These are phyloP conservation scores for Penicillium ochrochloron DNA, from an alignment of 495 filamentous ascomycete species.

Conservation along the genomic window DNA sequence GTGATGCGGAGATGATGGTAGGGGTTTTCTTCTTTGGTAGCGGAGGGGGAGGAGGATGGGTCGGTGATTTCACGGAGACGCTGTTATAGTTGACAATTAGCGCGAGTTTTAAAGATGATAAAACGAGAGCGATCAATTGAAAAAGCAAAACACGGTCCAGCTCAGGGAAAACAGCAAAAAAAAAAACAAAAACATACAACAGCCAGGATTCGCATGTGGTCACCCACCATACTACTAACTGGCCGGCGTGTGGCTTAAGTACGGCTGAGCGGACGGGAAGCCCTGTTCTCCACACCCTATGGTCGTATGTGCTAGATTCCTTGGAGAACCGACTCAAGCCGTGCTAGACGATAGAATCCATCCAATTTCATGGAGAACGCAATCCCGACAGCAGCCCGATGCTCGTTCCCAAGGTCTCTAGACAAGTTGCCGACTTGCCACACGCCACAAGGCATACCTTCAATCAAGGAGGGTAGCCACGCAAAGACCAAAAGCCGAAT, in stretches of 20 bases:
- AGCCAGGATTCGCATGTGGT: constrained; percentile 56
- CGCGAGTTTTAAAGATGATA: constrained; percentile 11
- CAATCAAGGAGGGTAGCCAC: neutral
- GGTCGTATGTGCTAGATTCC: constrained; percentile 46
- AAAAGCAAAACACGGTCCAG: constrained; percentile 8
- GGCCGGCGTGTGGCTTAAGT: constrained; percentile 56
- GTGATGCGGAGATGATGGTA: constrained; percentile 84
- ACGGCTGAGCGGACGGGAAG: constrained; percentile 56
- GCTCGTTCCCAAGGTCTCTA: neutral
- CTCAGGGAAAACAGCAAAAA: constrained; percentile 4
- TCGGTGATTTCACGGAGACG: constrained; percentile 68
- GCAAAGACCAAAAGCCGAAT: constrained; percentile 3
- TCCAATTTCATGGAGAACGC: neutral
- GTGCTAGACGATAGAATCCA: neutral
- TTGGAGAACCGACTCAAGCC: constrained; percentile 18
- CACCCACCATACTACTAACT: constrained; percentile 58
- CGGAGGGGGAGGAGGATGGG: constrained; percentile 46
- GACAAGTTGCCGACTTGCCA: constrained; percentile 13
- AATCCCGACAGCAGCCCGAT: neutral
- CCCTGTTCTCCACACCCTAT: constrained; percentile 57
- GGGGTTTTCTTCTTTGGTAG: constrained; percentile 73
- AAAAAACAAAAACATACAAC: constrained; percentile 51
- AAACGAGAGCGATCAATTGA: constrained; percentile 28
- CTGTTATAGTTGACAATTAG: constrained; percentile 39
- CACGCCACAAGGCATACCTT: constrained; percentile 8